Evolutionary conservation across 257 asterid species (phyloP).

Genomic region (Solanum sparsipilum): DNA sequence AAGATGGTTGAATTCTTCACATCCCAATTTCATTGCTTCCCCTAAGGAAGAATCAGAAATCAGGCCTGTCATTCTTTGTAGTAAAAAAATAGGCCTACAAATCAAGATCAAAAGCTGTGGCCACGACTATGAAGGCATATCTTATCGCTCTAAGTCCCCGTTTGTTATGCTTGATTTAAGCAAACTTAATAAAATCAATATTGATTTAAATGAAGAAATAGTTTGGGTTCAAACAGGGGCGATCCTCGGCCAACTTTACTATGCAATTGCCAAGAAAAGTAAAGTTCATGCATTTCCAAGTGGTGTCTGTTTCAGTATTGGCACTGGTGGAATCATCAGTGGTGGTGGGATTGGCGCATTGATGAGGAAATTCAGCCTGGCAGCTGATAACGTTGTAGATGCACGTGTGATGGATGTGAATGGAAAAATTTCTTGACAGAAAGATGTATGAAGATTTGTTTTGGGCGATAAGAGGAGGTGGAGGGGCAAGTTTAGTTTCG

Average conservation of each 20-base stretch:
- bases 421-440: not conserved
- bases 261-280: not conserved
- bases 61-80: not conserved
- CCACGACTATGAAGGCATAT: not conserved
- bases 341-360: not conserved
- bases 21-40: not conserved
- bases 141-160: not conserved
- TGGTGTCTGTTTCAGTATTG: slow-evolving; percentile 2
- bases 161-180: not conserved
- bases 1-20: not conserved
- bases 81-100: not conserved
- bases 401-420: not conserved
- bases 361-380: not conserved
- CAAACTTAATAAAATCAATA: not conserved
- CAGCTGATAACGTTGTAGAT: not conserved
- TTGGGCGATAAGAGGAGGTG: not conserved
- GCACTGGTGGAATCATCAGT: slow-evolving; percentile 6
- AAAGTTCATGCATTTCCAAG: slow-evolving; percentile 1
- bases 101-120: not conserved
- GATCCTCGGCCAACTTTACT: slow-evolving; percentile 2
- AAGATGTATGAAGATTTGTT: not conserved
- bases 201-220: not conserved
- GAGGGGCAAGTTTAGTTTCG: not conserved
- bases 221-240: slow-evolving; percentile 10
- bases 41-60: not conserved